Conservation (phyloP, 176 grass and related monocot genomes). For the Themeda triandra region DNA sequence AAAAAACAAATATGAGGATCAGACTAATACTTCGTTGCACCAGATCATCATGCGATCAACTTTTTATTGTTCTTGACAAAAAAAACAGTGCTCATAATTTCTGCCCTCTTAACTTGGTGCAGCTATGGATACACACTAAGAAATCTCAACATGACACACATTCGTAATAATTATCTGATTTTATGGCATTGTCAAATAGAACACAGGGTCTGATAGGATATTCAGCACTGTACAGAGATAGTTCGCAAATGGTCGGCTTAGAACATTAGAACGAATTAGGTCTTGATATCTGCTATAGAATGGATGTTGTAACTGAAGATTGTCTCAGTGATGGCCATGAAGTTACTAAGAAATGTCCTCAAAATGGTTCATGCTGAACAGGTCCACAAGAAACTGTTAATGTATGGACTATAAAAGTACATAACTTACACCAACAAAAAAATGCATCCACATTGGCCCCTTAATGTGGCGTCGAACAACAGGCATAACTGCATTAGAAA, state of each 20-base stretch:
- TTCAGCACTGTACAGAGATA: background rate
- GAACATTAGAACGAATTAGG: background rate
- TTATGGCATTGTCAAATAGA: background rate
- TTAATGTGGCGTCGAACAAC: constrained; percentile 63
- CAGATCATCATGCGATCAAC: background rate
- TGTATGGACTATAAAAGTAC: background rate
- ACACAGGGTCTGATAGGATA: background rate
- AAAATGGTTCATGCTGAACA: background rate
- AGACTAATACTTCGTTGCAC: background rate
- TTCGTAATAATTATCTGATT: background rate
- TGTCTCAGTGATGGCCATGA: background rate
- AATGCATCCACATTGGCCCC: constrained; percentile 96
- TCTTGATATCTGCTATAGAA: background rate
- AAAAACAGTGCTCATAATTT: background rate
- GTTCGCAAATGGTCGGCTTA: background rate
- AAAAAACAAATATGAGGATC: background rate
- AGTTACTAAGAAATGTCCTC: background rate
- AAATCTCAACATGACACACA: background rate
- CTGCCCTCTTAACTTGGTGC: background rate
- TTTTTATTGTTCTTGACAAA: background rate
- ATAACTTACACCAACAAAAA: constrained; percentile 93
- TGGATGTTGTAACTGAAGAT: background rate
- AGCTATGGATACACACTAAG: background rate
- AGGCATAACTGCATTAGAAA: constrained; percentile 67
- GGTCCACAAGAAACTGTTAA: background rate